Conservation (phyloP, 345 rosid species). For the rapeseed (Brassica napus) region DNA sequence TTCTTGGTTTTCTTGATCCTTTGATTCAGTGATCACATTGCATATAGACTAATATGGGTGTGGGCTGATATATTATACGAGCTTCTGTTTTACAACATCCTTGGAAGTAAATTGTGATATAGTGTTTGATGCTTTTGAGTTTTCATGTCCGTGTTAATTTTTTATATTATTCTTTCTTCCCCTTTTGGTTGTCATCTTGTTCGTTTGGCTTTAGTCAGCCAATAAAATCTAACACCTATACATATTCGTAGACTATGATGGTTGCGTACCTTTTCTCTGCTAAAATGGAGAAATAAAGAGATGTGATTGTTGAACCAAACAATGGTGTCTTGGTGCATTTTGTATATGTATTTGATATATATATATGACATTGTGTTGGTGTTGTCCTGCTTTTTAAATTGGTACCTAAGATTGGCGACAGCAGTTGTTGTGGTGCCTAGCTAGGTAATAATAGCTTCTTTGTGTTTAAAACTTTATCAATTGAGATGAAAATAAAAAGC, state of each 20-base stretch:
- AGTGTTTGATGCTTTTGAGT: slow-evolving; percentile 23
- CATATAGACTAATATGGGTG: slow-evolving; percentile 23
- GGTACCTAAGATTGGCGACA: not conserved
- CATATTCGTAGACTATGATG: not conserved
- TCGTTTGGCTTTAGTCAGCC: slow-evolving; percentile 22
- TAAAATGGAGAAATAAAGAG: slow-evolving; percentile 3
- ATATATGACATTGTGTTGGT: not conserved
- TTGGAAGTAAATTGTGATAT: not conserved
- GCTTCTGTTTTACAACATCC: slow-evolving; percentile 2
- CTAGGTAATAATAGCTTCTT: not conserved
- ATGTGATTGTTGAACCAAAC: slow-evolving; percentile 5
- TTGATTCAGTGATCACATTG: slow-evolving; percentile 21
- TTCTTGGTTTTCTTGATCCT: slow-evolving; percentile 16
- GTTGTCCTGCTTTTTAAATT: not conserved
- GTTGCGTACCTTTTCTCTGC: slow-evolving; percentile 14
- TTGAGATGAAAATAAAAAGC: not conserved
- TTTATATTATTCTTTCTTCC: not conserved
- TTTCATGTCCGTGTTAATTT: slow-evolving; percentile 15
- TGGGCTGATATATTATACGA: slow-evolving; percentile 14
- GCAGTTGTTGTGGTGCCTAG: slow-evolving; percentile 10
- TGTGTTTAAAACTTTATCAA: not conserved
- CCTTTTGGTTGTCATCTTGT: slow-evolving; percentile 6
- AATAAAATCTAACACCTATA: slow-evolving; percentile 16
- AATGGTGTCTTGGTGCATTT: not conserved
- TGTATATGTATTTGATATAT: slow-evolving; percentile 1